phyloP scores from a whole-genome alignment of 108 stramenopile species.

The Skeletonema grethae region DNA sequence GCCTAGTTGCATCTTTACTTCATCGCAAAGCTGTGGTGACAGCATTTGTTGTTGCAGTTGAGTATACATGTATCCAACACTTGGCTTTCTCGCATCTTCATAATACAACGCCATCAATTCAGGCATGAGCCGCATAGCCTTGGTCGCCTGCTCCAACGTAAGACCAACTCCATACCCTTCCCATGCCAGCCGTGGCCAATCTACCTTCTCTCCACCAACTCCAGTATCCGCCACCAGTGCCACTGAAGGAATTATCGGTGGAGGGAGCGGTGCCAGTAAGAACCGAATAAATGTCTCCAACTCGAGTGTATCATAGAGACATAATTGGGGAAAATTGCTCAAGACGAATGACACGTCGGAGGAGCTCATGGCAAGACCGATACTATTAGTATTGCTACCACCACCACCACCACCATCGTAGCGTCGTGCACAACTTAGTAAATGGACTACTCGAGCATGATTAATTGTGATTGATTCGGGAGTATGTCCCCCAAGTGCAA shows the following conservation, averaged over 20 bases:
- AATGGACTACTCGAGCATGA: slow-evolving; percentile 10
- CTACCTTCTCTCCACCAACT: slow-evolving; percentile 22
- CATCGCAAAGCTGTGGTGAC: slow-evolving; percentile 27
- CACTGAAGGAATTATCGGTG: slow-evolving; percentile 11
- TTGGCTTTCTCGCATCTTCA: slow-evolving; percentile 44
- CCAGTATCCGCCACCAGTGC: slow-evolving; percentile 29
- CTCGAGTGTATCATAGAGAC: slow-evolving; percentile 47
- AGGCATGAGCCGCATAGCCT: slow-evolving; percentile 47
- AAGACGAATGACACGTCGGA: slow-evolving; percentile 27
- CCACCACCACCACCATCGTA: background rate
- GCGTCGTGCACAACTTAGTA: background rate
- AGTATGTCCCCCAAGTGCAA: slow-evolving; percentile 26
- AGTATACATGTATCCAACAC: slow-evolving; percentile 39
- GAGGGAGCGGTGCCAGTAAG: slow-evolving; percentile 41
- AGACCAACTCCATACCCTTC: slow-evolving; percentile 59
- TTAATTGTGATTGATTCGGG: slow-evolving; percentile 16
- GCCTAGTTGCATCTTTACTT: slow-evolving; percentile 35
- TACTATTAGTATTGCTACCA: background rate
- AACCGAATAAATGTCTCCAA: slow-evolving; percentile 44
- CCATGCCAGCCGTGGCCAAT: slow-evolving; percentile 30
- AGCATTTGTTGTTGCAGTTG: slow-evolving; percentile 10
- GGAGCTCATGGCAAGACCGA: slow-evolving; percentile 26
- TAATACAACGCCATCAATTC: slow-evolving; percentile 51
- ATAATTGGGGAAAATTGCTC: slow-evolving; percentile 47
- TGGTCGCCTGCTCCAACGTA: slow-evolving; percentile 38